Base-by-base conservation (phyloP, 75 land plant species). In the Larix kaempferi region DNA sequence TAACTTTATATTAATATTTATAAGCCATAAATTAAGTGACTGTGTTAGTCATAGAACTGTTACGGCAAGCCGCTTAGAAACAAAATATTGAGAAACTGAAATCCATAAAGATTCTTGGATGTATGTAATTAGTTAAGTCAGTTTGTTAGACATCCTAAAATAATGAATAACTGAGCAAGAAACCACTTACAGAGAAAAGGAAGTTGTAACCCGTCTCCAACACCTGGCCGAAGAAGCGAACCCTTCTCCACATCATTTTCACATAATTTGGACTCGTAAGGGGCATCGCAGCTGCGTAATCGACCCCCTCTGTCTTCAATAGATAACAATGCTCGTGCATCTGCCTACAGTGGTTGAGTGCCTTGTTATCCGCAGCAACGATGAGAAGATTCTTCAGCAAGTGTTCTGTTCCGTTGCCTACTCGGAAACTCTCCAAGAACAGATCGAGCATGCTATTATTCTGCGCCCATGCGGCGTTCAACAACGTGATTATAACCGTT, bases 181-280 rank as follows among this genome's bases (percentile, higher is more conserved):
- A 44, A 5, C 49, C 49, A 44, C 49, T 57, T 82, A 91, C 91
- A 78, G 94, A 85, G 80, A 89, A 91, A 58, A 91, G 61, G 78
- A 89, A 91, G 71, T 52, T 85, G 75, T 91, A 91, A 11, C 98
- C 98, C 16, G 77, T 62, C 66, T 79, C 77, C 54, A 95, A 89
- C 10, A 91, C 87, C 11, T 81, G 73, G 2, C 81, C 65, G 1
- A 95, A 82, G 69, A 95, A 88, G 21, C 54, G 62, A 55, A 91
- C 89, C 63, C 95, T 84, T 80, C 90, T 83, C 95, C 95, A 92
- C 92, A 95, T 92, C 98, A 95, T 95, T 57, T 78, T 83, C 80
- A 95, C 79, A 73, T 90, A 95, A 19, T 87, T 91, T 16, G 69
- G 55, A 23, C 89, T 87, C 89, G 92, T 92, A 81, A 81, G 90